Conservation (phyloP, 768 basidiomycete species). For the Termitomyces sp. region DNA sequence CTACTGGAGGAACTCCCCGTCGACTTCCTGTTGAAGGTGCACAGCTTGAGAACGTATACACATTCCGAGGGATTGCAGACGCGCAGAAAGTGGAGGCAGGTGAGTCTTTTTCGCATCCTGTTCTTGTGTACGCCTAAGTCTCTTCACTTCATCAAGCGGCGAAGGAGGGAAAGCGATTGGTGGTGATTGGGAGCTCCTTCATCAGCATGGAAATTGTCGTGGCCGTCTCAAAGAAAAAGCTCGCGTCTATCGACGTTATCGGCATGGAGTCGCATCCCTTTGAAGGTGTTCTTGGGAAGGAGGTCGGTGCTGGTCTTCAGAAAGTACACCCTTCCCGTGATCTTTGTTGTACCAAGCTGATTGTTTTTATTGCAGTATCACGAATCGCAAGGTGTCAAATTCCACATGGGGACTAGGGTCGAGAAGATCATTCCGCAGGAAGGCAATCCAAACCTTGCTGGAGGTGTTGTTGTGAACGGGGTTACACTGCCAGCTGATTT, state of each 20-base stretch:
- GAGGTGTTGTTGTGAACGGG: constrained; percentile 65
- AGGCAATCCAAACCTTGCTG: constrained; percentile 52
- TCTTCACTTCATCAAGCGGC: constrained; percentile 38
- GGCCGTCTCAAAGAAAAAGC: constrained; percentile 70
- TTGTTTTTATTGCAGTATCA: constrained; percentile 52
- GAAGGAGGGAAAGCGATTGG: constrained; percentile 72
- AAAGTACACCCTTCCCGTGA: constrained; percentile 46
- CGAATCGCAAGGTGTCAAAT: constrained; percentile 79
- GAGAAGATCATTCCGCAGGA: constrained; percentile 63
- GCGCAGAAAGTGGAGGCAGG: constrained; percentile 71
- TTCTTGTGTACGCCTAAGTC: not conserved
- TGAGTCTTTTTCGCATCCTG: constrained; percentile 24
- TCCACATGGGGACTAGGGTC: constrained; percentile 73
- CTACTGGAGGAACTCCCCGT: constrained; percentile 72
- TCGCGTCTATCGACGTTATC: constrained; percentile 80
- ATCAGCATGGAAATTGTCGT: constrained; percentile 91
- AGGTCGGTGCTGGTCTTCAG: constrained; percentile 74
- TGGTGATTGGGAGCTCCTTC: constrained; percentile 87
- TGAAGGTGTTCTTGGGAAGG: constrained; percentile 75
- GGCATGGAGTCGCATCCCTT: constrained; percentile 84
- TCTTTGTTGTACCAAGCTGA: not conserved
- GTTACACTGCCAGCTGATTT: constrained; percentile 69
- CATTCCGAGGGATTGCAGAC: constrained; percentile 69
- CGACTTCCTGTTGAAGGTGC: constrained; percentile 75
- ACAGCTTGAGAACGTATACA: constrained; percentile 74